A percentile compares a stretch with the other conserved stretches of the same genome.
Evolutionary conservation across 495 filamentous ascomycete species (phyloP).

Genomic region (Penicillium paxilli): DNA sequence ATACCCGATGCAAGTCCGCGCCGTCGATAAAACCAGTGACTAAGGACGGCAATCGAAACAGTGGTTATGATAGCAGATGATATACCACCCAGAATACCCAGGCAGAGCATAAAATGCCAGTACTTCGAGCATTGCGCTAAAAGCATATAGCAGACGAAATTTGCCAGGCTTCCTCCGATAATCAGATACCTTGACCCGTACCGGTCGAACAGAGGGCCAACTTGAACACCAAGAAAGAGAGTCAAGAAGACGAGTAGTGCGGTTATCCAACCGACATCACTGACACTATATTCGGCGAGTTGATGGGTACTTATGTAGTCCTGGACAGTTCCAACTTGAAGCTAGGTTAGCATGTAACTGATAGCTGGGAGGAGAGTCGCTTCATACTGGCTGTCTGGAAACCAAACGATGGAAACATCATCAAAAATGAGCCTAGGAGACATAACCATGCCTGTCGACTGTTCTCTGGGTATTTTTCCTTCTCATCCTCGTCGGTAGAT

Average conservation of each 20-base stretch:
- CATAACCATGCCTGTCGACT: conserved; percentile 61
- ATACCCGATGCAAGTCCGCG: conserved; percentile 63
- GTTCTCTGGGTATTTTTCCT: conserved; percentile 56
- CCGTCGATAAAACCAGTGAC: conserved; percentile 63
- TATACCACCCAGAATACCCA: conserved; percentile 56
- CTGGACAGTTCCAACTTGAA: conserved; percentile 59
- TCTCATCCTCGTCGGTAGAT: not conserved
- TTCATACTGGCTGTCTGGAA: conserved; percentile 42
- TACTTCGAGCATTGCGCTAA: conserved; percentile 55
- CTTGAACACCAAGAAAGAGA: conserved; percentile 63
- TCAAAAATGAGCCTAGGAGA: conserved; percentile 58
- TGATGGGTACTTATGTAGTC: conserved; percentile 63
- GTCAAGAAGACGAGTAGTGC: conserved; percentile 62
- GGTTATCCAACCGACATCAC: conserved; percentile 66
- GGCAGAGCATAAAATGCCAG: conserved; percentile 69
- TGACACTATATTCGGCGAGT: conserved; percentile 51
- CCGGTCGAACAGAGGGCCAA: conserved; percentile 67
- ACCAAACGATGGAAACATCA: conserved; percentile 65
- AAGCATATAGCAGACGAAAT: conserved; percentile 55
- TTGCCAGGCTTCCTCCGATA: conserved; percentile 48
- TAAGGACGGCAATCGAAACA: conserved; percentile 59
- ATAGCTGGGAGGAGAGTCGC: not conserved
- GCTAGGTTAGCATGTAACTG: conserved; percentile 2
- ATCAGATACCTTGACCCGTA: conserved; percentile 57
- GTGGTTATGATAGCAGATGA: conserved; percentile 60